Evolutionary conservation across 148 eudicot species (phyloP).

Genomic region (Pouteria glomerata): DNA sequence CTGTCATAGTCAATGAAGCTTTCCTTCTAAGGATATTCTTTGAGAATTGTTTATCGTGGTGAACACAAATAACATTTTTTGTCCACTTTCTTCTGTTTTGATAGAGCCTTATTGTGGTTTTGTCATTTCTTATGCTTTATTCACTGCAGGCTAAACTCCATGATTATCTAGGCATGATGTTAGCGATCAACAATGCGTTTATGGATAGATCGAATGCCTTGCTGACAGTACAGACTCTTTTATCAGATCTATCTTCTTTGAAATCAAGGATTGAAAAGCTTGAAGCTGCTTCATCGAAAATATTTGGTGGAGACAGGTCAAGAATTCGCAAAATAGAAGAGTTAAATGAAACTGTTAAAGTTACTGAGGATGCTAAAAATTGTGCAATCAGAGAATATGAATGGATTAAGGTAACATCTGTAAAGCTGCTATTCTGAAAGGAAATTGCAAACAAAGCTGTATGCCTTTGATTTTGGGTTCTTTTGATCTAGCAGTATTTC

Average conservation of each 20-base stretch:
- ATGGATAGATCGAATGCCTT: conserved; percentile 87
- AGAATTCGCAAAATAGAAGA: conserved; percentile 92
- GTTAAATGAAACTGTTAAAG: conserved; percentile 64
- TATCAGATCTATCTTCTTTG: conserved; percentile 65
- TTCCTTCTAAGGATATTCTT: background rate
- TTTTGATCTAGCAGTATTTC: background rate
- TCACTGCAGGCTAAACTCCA: conserved; percentile 88
- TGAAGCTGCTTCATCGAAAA: conserved; percentile 87
- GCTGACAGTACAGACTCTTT: conserved; percentile 91
- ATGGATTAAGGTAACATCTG: conserved; percentile 66
- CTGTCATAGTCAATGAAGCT: background rate
- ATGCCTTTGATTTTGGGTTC: background rate
- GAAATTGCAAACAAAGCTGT: background rate
- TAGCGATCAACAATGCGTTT: conserved; percentile 91
- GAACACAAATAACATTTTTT: background rate
- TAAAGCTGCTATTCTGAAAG: background rate
- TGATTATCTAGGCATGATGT: conserved; percentile 93
- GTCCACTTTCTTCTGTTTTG: background rate
- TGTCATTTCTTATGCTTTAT: background rate
- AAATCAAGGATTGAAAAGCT: conserved; percentile 77
- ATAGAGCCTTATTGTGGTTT: background rate
- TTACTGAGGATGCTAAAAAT: conserved; percentile 83
- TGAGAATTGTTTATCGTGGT: background rate
- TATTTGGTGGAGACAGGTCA: conserved; percentile 92
- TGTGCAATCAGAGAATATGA: conserved; percentile 83